Evolutionary conservation across 345 rosid genomes (phyloP).

Genomic region (Syzygium grande): DNA sequence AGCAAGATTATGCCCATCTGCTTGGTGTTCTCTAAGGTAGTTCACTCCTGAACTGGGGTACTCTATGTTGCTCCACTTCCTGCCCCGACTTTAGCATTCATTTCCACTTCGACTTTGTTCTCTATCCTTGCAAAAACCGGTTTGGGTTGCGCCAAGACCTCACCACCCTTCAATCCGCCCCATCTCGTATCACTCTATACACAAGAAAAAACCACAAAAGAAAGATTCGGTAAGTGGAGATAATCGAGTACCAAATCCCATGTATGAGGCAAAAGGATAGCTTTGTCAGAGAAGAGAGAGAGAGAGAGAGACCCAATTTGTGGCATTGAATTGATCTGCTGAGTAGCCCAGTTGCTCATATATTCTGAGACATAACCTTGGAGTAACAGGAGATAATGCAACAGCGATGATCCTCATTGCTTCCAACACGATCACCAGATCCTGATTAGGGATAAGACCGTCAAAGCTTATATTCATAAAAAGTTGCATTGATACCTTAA

Average conservation of each 20-base stretch:
- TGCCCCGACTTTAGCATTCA: background rate
- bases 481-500: background rate
- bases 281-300: background rate
- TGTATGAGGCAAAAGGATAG: background rate
- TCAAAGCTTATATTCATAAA: background rate
- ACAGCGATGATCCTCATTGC: slow-evolving; percentile 78
- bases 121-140: slow-evolving; percentile 85
- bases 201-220: background rate
- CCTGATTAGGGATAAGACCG: slow-evolving; percentile 26
- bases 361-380: slow-evolving; percentile 60
- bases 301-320: slow-evolving; percentile 51
- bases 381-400: slow-evolving; percentile 68
- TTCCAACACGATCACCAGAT: slow-evolving; percentile 81
- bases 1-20: background rate
- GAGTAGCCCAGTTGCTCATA: slow-evolving; percentile 85
- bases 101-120: slow-evolving; percentile 18
- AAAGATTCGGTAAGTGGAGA: background rate
- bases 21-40: background rate
- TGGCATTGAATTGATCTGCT: slow-evolving; percentile 33
- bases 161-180: slow-evolving; percentile 84
- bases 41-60: background rate
- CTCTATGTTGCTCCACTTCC: background rate
- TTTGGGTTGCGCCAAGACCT: slow-evolving; percentile 77
- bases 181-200: slow-evolving; percentile 66
- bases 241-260: background rate